Percentiles rank a stretch among this genome's conserved stretches.
phyloP scores from a whole-genome alignment of 768 basidiomycete species.

The Rhodotorula diobovata region DNA sequence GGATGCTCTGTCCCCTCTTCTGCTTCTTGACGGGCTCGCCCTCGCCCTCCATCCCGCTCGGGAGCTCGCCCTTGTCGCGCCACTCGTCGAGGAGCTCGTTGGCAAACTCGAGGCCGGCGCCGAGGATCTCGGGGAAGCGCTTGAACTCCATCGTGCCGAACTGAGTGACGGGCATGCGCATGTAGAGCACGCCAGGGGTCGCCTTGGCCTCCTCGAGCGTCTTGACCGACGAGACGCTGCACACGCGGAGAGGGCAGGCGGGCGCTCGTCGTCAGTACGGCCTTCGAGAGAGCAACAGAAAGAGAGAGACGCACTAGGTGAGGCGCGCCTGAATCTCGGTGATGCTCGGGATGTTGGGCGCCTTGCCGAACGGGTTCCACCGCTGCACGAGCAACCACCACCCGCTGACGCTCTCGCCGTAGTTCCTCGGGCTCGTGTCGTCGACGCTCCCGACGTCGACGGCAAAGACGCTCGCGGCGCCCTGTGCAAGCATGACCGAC shows the following conservation, averaged over 20 bases:
- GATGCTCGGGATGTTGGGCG: slow-evolving; percentile 70
- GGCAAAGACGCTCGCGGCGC: slow-evolving; percentile 83
- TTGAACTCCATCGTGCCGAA: slow-evolving; percentile 64
- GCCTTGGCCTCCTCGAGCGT: slow-evolving; percentile 94
- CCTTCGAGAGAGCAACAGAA: neutral
- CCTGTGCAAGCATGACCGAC: slow-evolving; percentile 84
- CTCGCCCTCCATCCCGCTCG: slow-evolving; percentile 60
- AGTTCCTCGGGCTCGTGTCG: slow-evolving; percentile 89
- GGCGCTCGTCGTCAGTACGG: neutral
- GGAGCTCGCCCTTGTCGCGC: slow-evolving; percentile 78
- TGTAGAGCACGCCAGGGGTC: slow-evolving; percentile 79
- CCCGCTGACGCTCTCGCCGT: slow-evolving; percentile 90
- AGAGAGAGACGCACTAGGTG: slow-evolving; percentile 68
- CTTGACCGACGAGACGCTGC: slow-evolving; percentile 88
- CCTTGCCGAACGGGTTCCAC: slow-evolving; percentile 79
- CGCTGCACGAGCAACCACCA: slow-evolving; percentile 92
- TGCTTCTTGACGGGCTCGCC: slow-evolving; percentile 51
- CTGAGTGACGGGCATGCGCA: slow-evolving; percentile 93
- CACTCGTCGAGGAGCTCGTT: slow-evolving; percentile 67
- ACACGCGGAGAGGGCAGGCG: no score
- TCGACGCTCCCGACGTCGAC: slow-evolving; percentile 90
- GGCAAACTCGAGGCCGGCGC: slow-evolving; percentile 72
- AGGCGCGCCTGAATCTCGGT: slow-evolving; percentile 90
- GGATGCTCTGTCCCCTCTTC: slow-evolving; percentile 36
- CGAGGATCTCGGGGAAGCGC: slow-evolving; percentile 69